Evolutionary conservation across 1,139 yeast species (phyloP), one percentile per base, ranked within the genome.

Genomic region (Blastobotrys arbuscula): DNA sequence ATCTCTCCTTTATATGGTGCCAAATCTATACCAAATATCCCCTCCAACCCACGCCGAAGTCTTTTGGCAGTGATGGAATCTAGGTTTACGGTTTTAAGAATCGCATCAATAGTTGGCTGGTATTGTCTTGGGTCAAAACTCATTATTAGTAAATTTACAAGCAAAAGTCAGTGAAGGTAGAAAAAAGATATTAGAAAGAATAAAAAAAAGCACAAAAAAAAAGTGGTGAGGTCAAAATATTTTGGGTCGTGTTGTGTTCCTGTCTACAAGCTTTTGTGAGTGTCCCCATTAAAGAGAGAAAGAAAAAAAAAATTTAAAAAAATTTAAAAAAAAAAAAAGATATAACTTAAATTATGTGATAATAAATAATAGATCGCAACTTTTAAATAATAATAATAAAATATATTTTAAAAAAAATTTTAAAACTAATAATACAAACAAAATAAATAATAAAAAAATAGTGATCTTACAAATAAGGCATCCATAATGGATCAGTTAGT

Each of bases 401-500:
- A 19, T n/a, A 23, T 3, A 37, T 18, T n/a, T 6, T 10, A 34
- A 34, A 34, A 6, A 34, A 34, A 6, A 6, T 16, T 6, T 18
- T 26, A 40, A 26, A 40, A 12, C n/a, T 18, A 40, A 40, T 31
- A 20, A 16, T 41, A 16, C n/a, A 21, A 30, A 21, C 21, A 33
- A 5, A 16, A 18, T 20, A 33, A 34, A 15, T 47, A 46, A 44
- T 28, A 47, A 47, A 39, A 35, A 45, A 37, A 31, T n/a, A n/a
- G 37, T 36, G n/a, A 18, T 13, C 21, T 50, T 55, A 84, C 57
- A 90, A 77, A 71, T 89, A 92, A 1, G 98, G 95, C 96, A 92
- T 89, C 94, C 96, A 92, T 55, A 88, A 75, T 28, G 90, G 84
- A 61, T 94, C 98, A 18, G 96, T 85, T 52, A 89, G 82, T 13